Evolutionary conservation across 345 rosid genomes (phyloP), one percentile per base, ranked within the genome.

Genomic region (Garcia nutans): DNA sequence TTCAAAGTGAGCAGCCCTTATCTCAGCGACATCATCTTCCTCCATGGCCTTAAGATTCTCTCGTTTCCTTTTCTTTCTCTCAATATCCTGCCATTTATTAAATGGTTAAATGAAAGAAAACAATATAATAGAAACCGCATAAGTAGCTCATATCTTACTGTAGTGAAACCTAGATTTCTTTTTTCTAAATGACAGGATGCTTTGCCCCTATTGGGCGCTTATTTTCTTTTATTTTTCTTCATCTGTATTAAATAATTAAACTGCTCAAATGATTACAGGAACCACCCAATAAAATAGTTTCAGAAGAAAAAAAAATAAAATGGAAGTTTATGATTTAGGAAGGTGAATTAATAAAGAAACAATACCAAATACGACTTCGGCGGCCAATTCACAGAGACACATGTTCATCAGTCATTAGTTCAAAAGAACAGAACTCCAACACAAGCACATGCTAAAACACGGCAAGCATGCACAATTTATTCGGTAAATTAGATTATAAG

Each of bases 21-120:
- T 77, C 73, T 83, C 81, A 41, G 79, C 10, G 1, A 79, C 68
- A 12, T 79, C 80, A 76, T 76, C 83, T 37, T 83, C 85, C n/a
- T 83, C 85, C 83, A 83, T 83, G 10, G 85, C 81, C 71, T 83
- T 81, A 42, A 76, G 83, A 49, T 83, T 79, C 41, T 73, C 81
- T 6, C 23, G 68, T 71, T 76, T 79, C 77, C 62, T 82, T 58
- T 66, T 79, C 71, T 82, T 78, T 68, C 71, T 72, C 60, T 76
- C 80, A 56, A 82, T 72, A 64, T 82, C 85, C 85, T 82, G 80
- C 28, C 66, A 68, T 71, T 9, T 45, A 41, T 16, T 68, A 64
- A 74, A 65, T 49, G 31, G 20, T 20, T 68, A 58, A 54, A 65
- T 20, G 11, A 77, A 24, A 6, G 7, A 60, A n/a, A 37, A 56